phyloP scores from a whole-genome alignment of 176 grass and related monocot species.

The Oryza brachyantha region DNA sequence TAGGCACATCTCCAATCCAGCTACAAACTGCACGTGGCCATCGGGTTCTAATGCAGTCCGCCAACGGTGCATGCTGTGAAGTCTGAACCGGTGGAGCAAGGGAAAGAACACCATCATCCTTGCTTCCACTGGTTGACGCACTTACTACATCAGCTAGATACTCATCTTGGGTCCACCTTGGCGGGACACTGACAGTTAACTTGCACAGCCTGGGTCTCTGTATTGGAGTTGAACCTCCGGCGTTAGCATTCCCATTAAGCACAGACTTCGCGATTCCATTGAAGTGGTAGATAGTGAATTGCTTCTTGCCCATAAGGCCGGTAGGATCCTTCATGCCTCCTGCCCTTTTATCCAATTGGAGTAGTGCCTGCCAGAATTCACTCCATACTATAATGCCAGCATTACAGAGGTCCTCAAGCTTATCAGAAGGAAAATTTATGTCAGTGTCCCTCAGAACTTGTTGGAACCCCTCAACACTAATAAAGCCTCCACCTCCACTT shows the following conservation, averaged over 20 bases:
- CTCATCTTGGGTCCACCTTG: conserved; percentile 89
- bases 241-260: conserved; percentile 47
- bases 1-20: conserved; percentile 89
- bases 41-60: conserved; percentile 92
- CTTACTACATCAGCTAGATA: conserved; percentile 81
- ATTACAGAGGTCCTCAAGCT: conserved; percentile 73
- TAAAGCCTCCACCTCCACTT: conserved; percentile 95
- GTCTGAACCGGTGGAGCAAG: conserved; percentile 59
- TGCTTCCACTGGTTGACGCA: conserved; percentile 49
- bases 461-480: conserved; percentile 69
- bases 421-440: conserved; percentile 68
- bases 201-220: conserved; percentile 91
- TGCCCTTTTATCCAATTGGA: conserved; percentile 75
- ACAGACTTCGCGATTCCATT: conserved; percentile 98
- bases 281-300: conserved; percentile 96
- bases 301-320: conserved; percentile 93
- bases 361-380: conserved; percentile 91
- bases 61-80: conserved; percentile 84
- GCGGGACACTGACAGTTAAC: conserved; percentile 80
- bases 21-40: conserved; percentile 81
- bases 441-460: conserved; percentile 75
- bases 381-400: conserved; percentile 95
- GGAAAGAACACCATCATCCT: conserved; percentile 47
- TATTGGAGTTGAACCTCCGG: conserved; percentile 53
- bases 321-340: conserved; percentile 94